Evolutionary conservation across 2,329 filamentous ascomycete species (phyloP), one percentile per base, ranked within the genome.

Genomic region (Furcasterigmium furcatum): DNA sequence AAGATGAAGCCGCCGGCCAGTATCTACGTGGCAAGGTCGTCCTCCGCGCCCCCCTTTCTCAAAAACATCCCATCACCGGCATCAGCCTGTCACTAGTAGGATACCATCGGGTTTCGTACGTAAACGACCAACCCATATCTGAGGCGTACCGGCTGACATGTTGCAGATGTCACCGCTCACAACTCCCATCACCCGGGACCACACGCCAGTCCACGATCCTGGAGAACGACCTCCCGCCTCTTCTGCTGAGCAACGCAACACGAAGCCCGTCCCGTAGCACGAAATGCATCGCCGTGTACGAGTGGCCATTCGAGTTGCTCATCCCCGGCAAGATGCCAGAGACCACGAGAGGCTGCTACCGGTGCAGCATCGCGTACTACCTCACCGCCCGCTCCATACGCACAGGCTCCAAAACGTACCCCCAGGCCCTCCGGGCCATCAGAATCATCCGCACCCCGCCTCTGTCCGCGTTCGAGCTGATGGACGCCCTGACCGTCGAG

Each of bases 361-460:
- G 34, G 13, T 48, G 46, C 34, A 48, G 46, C 18, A 36, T 48
- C 21, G 32, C 38, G 4, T 48, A 48, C 27, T 40, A 48, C 20
- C 46, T 48, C 4, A 45, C 43, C 12, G 46, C 38, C 5, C 38
- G 32, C 12, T 45, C 46, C 4, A 46, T 48, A 6, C 38, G 46
- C 9, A 45, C 42, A 5, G 38, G 25, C 2, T 45, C 46, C 4
- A 18, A 16, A 1, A 14, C 43, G 2, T 22, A 18, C 6, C 46
- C 46, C 1, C 43, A 42, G 1, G 30, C 43, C 6, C 39, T 45
- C 6, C 38, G 27, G 4, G 24, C 38, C 8, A 24, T 48, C 9
- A 43, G 43, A 4, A 35, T 48, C 14, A 48, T 35, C 16, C 24
- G 46, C 12, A 48, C 46, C 7, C 20, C 42, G 1, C 34, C 35